Percentiles rank a stretch among this genome's conserved stretches.
Evolutionary conservation across 345 rosid genomes (phyloP).

Genomic region (Crucihimalaya himalaica): DNA sequence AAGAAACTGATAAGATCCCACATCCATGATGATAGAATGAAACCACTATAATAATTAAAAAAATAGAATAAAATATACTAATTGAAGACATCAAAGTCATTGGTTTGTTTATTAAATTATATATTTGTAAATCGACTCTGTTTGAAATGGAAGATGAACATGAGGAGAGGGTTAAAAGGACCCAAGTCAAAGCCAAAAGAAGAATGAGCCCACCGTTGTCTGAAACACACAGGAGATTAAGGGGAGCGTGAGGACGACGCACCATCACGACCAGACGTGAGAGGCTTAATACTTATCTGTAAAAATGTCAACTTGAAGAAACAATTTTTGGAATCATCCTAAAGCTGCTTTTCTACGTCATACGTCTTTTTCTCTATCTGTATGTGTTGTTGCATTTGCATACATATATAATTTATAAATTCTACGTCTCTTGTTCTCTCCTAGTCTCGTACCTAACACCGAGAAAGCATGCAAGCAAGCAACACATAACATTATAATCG

Average conservation of each 20-base stretch:
- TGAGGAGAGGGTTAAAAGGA: conserved; percentile 9
- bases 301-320: conserved; percentile 44
- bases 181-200: conserved; percentile 28
- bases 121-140: neutral
- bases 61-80: neutral
- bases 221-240: neutral
- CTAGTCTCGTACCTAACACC: conserved; percentile 30
- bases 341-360: conserved; percentile 37
- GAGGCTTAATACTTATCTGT: conserved; percentile 26
- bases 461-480: conserved; percentile 38
- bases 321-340: conserved; percentile 34
- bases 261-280: conserved; percentile 39
- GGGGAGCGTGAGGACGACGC: conserved; percentile 17
- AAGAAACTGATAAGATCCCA: neutral
- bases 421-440: conserved; percentile 1
- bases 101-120: conserved; percentile 5
- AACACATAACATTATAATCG: conserved; percentile 7
- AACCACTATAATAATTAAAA: neutral
- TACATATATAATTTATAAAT: neutral
- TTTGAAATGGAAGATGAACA: conserved; percentile 8
- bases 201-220: conserved; percentile 13
- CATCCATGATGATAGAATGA: neutral
- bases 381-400: conserved; percentile 13
- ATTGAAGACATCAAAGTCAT: conserved; percentile 20
- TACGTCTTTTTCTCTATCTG: conserved; percentile 36